These are phyloP conservation scores for Penicillium freii DNA, from an alignment of 2,329 filamentous ascomycete genomes.

Conservation along the genomic window DNA sequence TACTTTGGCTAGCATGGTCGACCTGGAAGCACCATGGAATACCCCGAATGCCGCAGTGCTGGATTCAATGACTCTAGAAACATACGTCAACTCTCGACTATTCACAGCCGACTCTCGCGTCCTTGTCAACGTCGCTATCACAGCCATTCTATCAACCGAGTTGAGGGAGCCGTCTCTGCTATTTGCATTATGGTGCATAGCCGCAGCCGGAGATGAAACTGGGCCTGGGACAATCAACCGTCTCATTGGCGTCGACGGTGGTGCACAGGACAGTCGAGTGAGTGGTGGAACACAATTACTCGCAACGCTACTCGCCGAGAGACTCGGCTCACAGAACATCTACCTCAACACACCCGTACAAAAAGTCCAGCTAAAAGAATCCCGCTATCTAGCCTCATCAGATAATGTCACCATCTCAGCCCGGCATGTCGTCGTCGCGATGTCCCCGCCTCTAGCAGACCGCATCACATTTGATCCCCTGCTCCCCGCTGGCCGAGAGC, in stretches of 20 bases:
- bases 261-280: slow-evolving; percentile 4
- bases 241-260: neutral
- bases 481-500: slow-evolving; percentile 4
- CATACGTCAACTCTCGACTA: neutral
- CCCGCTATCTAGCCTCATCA: neutral
- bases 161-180: neutral
- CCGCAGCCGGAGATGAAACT: neutral
- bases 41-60: neutral
- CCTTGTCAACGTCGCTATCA: neutral
- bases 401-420: neutral
- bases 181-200: slow-evolving; percentile 1
- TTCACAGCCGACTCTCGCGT: slow-evolving; percentile 8
- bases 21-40: slow-evolving; percentile 3
- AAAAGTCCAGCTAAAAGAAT: slow-evolving; percentile 1
- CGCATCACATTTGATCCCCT: neutral
- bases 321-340: neutral
- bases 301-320: neutral
- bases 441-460: neutral
- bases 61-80: slow-evolving; percentile 6
- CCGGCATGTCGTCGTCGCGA: slow-evolving; percentile 2
- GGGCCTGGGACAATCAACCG: slow-evolving; percentile 1
- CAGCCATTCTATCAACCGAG: neutral
- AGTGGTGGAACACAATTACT: slow-evolving; percentile 2
- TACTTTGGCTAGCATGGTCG: slow-evolving; percentile 1
- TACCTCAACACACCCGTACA: neutral